phyloP scores from a whole-genome alignment of 257 asterid species.

The Nicotiana knightiana region DNA sequence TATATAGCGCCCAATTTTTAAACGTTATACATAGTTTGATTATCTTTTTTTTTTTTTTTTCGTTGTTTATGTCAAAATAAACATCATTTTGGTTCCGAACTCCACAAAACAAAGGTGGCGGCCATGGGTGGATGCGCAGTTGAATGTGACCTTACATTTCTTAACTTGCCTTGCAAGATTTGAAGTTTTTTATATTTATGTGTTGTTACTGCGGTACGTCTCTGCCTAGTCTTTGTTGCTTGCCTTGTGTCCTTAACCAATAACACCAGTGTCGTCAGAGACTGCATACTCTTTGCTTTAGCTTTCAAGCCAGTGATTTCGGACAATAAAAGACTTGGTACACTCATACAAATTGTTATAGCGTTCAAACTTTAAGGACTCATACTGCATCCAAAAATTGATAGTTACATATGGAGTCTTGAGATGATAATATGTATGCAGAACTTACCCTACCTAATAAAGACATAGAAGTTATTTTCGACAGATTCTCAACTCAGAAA shows the following conservation, averaged over 20 bases:
- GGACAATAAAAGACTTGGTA: not conserved
- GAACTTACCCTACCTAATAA: too few species aligned
- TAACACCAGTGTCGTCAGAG: not conserved
- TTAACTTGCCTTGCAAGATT: slow-evolving; percentile 8
- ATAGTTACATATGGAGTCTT: too few species aligned
- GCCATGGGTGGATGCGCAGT: not conserved
- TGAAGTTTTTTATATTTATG: not conserved
- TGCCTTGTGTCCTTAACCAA: not conserved
- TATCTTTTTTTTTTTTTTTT: too few species aligned
- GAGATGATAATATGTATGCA: too few species aligned
- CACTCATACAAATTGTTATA: not conserved
- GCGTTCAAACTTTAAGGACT: not conserved
- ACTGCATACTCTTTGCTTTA: not conserved
- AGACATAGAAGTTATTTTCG: accelerated
- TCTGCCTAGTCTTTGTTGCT: not conserved
- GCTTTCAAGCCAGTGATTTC: not conserved
- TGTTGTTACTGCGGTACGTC: not conserved
- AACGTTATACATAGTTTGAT: too few species aligned
- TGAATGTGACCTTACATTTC: not conserved
- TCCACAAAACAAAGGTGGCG: not conserved
- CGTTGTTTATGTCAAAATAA: too few species aligned
- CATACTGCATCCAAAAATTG: not conserved
- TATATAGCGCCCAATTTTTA: too few species aligned
- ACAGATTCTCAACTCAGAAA: too few species aligned
- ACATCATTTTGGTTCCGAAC: too few species aligned